Base-by-base conservation (phyloP, 768 basidiomycete genomes). In the Tylopilus cervinicoccineus region DNA sequence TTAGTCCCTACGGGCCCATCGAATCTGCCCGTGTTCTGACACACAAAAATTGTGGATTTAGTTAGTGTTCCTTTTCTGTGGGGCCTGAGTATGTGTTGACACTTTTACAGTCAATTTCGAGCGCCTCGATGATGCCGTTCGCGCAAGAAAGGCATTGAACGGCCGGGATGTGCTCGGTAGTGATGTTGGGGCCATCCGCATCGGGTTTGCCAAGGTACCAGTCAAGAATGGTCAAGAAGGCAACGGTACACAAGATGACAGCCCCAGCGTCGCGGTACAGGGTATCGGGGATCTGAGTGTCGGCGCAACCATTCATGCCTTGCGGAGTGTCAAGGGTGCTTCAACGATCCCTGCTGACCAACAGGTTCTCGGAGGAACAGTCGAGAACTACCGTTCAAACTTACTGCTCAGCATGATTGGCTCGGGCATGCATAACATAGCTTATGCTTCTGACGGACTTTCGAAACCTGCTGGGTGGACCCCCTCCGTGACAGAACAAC, bases 1-100 rank as follows among this genome's bases (percentile, higher is more conserved):
- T 99, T 65, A 93, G 93, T 59, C 93, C 94, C 17, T 99, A 92
- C 61, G 96, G 96, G 0, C 91, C 94, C 4, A 97, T 99, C 54
- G 96, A 99, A 70, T 94, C 90, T 42, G 96, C 95, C 9, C 75
- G 96, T 51, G 93, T 98, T 13, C 73, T 99, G 59, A 94, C 93
- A 4, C 93, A 96, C 74, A 98, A 98, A 74, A 95, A 95, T 57
- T 96, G 96, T 67, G 91, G 92, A 51, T 90, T 88, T 70, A 87
- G 83, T 85, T 50, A 67, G 84, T 81, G 23, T 31, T 41, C 32
- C 31, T 29, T 44, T 28, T 20, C 5, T 43, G 5, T 19, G 19
- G 22, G 37, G 24, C 37, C 5, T 41, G 46, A 28, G 16, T 24
- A 34, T 32, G 39, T 29, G 34, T 28, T 50, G 32, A 67, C 38